Percentiles rank a stretch among this genome's conserved stretches.
Evolutionary conservation across 768 basidiomycete species (phyloP).

Genomic region (Gelatoporia subvermispora): DNA sequence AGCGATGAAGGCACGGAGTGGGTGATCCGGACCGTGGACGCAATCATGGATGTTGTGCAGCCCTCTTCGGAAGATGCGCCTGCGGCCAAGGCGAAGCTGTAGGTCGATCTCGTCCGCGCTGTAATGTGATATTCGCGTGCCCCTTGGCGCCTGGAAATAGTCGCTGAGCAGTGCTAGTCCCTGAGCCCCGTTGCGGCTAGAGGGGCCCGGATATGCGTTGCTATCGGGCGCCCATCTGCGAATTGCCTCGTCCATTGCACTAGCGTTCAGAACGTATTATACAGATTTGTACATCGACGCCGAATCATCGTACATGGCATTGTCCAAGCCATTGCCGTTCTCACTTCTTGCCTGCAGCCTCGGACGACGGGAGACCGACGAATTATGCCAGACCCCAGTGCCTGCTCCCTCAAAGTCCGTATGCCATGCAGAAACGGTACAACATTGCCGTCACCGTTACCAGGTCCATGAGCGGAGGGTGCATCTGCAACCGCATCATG

Average conservation of each 20-base stretch:
- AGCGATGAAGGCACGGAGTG: conserved; percentile 87
- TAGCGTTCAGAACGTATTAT: conserved; percentile 8
- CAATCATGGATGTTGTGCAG: conserved; percentile 70
- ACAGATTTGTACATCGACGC: conserved; percentile 17
- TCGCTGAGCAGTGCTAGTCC: too few species aligned
- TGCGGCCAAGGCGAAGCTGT: conserved; percentile 51
- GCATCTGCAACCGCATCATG: conserved; percentile 50
- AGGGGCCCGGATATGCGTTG: too few species aligned
- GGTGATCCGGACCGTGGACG: conserved; percentile 81
- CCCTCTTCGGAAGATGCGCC: conserved; percentile 32
- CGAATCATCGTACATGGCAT: conserved; percentile 9
- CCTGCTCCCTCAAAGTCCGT: conserved; percentile 33
- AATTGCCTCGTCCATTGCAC: too few species aligned
- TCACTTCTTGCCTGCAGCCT: not conserved
- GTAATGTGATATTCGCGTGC: too few species aligned
- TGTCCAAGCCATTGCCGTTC: not conserved
- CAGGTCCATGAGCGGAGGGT: conserved; percentile 87
- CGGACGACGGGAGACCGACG: not conserved
- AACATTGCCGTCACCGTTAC: conserved; percentile 84
- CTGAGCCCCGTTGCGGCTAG: too few species aligned
- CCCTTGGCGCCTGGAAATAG: too few species aligned
- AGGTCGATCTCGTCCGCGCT: conserved; percentile 17
- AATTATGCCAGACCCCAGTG: too few species aligned
- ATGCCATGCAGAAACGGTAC: conserved; percentile 67
- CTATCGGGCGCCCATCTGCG: too few species aligned